Evolutionary conservation across 2,329 filamentous ascomycete genomes (phyloP), one percentile per base, ranked within the genome.

Genomic region (Cladosporium halotolerans): DNA sequence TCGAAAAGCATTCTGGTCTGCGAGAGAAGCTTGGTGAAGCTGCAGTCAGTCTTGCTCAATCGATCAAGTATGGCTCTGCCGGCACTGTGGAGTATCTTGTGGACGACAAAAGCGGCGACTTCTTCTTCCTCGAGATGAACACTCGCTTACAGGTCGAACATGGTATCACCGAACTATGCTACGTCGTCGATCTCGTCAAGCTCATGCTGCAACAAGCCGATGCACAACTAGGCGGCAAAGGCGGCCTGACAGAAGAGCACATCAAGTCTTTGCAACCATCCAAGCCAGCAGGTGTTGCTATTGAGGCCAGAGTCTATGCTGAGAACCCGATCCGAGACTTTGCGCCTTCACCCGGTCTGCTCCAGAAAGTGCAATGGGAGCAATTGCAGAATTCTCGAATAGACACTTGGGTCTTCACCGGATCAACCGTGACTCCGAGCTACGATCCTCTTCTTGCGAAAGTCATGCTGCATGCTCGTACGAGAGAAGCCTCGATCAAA

Each of bases 71-170:
- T 63, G 85, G 86, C n/a, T 89, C 87, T 6, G 90, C 89, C 8
- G 90, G 90, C 1, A 96, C 90, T 0, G 86, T 96, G 16, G 90
- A 96, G 71, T 96, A 91, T 65, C 86, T 96, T 41, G 84, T 95
- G 4, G 89, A 96, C 69, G 87, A 89, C 66, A 83, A 88, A 62
- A 84, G 83, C 5, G 87, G 84, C 45, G 80, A 86, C 41, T 96
- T 93, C 69, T 96, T 79, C 70, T 82, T 81, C 56, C 66, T 81
- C 0, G 79, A 81, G 60, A 80, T 82, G 77, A 82, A 81, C 58
- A 81, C 79, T 1, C 69, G 79, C 43, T 68, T 82, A 2, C 79
- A 82, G 57, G 79, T 82, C 5, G 79, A 82, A 61, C 79, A 82
- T 60, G 76, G 76, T 0, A 79, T 81, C 32, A 81, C 79, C 0